phyloP scores from a whole-genome alignment of 352 stramenopile species.

The Phytopythium kandeliae region DNA sequence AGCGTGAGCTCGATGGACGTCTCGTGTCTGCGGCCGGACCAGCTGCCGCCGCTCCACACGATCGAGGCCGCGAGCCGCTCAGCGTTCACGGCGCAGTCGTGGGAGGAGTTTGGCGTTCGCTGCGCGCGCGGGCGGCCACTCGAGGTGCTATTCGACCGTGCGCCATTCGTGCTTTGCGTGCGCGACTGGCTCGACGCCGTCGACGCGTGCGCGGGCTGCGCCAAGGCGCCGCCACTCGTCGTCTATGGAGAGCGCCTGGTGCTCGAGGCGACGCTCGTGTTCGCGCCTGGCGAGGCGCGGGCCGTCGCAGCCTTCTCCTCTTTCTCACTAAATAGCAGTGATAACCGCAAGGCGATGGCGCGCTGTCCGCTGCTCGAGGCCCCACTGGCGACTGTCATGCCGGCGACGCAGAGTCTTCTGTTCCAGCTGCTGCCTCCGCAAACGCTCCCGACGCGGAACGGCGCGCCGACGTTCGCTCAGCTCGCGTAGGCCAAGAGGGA shows the following conservation, averaged over 20 bases:
- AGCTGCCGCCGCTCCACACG: constrained; percentile 38
- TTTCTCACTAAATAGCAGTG: too few relatives aligned
- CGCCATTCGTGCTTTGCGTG: constrained; percentile 25
- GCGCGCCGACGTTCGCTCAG: not conserved
- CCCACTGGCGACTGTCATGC: constrained; percentile 21
- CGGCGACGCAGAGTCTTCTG: not conserved
- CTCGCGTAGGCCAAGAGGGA: too few relatives aligned
- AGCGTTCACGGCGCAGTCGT: constrained; percentile 22
- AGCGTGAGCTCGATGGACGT: too few relatives aligned
- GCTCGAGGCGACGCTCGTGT: constrained; percentile 15
- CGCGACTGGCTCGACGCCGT: constrained; percentile 25
- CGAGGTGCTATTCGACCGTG: constrained; percentile 26
- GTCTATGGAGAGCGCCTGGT: constrained; percentile 18
- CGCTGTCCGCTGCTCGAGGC: constrained; percentile 29
- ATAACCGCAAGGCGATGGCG: not conserved
- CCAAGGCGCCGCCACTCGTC: constrained; percentile 12
- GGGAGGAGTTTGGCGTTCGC: constrained; percentile 18
- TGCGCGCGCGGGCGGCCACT: constrained; percentile 19
- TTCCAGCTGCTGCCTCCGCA: not conserved
- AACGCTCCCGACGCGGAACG: not conserved
- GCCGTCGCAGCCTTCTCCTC: not conserved
- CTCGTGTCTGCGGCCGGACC: constrained; percentile 20
- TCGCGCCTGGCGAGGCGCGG: not conserved
- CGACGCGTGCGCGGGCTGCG: not conserved
- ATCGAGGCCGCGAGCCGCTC: constrained; percentile 18